These are phyloP conservation scores for Dictyostelium discoideum DNA, from an alignment of 78 protist genomes.

Conservation along the genomic window dicty_2.7 NC_007090.3:4195501-4196000, in stretches of 20 bases:
- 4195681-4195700: neutral
- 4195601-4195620: neutral
- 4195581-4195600: neutral
- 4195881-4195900: neutral
- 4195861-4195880: neutral
- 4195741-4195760: neutral
- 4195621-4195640: neutral
- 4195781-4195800: neutral
- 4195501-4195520: too few relatives aligned
- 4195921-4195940: neutral
- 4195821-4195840: neutral
- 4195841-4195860: neutral
- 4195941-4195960: too few relatives aligned
- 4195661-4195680: neutral
- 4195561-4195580: neutral
- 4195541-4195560: neutral
- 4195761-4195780: neutral
- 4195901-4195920: neutral
- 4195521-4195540: neutral
- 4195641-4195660: neutral
- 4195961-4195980: neutral
- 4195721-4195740: neutral
- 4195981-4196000: neutral
- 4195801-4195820: neutral
- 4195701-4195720: neutral